These are phyloP conservation scores for sunflower (Helianthus annuus) DNA, from an alignment of 129 eudicot species.

Conservation along the genomic window DNA sequence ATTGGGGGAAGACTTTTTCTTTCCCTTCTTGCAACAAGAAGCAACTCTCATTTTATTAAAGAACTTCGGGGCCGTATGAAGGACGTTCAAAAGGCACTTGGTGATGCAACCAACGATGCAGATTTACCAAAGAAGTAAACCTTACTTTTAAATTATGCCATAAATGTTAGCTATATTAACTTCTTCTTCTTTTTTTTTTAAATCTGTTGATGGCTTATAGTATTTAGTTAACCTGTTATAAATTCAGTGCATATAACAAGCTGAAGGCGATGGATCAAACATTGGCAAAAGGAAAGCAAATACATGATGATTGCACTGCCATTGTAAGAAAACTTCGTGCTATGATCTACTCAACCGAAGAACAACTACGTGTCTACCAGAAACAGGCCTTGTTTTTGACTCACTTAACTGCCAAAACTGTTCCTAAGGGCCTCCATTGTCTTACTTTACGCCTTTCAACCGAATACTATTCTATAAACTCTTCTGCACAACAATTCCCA, in stretches of 20 bases:
- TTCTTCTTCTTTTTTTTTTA: neutral
- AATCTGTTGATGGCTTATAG: neutral
- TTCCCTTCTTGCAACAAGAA: slow-evolving; percentile 75
- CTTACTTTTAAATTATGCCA: neutral
- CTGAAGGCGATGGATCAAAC: slow-evolving; percentile 81
- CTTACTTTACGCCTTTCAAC: slow-evolving; percentile 82
- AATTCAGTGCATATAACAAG: slow-evolving; percentile 65
- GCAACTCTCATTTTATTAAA: slow-evolving; percentile 65
- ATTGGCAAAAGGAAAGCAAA: slow-evolving; percentile 68
- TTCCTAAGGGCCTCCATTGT: slow-evolving; percentile 89
- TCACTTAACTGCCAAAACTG: slow-evolving; percentile 80
- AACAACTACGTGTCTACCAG: slow-evolving; percentile 73
- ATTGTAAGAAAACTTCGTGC: slow-evolving; percentile 87
- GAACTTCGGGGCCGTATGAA: slow-evolving; percentile 79
- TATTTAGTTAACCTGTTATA: slow-evolving; percentile 3
- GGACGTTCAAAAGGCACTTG: slow-evolving; percentile 74
- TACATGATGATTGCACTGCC: slow-evolving; percentile 79
- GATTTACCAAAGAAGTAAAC: slow-evolving; percentile 72
- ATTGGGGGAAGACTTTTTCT: slow-evolving; percentile 68
- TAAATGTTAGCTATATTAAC: too few species aligned
- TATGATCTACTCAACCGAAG: slow-evolving; percentile 77
- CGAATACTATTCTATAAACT: slow-evolving; percentile 60
- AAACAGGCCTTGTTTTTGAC: slow-evolving; percentile 79
- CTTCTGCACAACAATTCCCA: slow-evolving; percentile 58
- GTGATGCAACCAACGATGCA: slow-evolving; percentile 83